A percentile compares a stretch with the other conserved stretches of the same genome.
Evolutionary conservation across 2,329 filamentous ascomycete genomes (phyloP).

Genomic region (Ceratocystis huliohia): DNA sequence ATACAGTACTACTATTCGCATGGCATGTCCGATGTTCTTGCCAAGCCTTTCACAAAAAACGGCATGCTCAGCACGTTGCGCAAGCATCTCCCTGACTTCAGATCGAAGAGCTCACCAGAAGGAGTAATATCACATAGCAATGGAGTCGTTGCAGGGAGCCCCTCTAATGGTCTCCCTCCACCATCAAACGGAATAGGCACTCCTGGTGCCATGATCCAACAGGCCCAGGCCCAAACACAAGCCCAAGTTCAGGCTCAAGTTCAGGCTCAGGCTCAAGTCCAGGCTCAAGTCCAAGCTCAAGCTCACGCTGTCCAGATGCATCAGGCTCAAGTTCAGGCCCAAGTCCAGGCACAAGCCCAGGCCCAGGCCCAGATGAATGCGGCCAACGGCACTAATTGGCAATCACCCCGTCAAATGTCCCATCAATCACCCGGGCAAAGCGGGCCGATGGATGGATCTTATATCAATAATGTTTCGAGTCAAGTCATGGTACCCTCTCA

Average conservation of each 20-base stretch:
- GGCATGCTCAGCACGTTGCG: constrained; percentile 75
- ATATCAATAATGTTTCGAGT: constrained; percentile 4
- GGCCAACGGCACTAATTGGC: constrained; percentile 9
- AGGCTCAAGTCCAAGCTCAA: constrained; percentile 1
- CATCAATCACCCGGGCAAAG: constrained; percentile 10
- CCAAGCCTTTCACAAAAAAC: constrained; percentile 89
- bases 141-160: constrained; percentile 2
- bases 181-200: constrained; percentile 10
- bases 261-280: neutral
- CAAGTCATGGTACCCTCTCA: constrained; percentile 15
- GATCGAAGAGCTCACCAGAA: constrained; percentile 12
- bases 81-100: constrained; percentile 70
- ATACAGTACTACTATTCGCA: constrained; percentile 96
- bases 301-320: constrained; percentile 3
- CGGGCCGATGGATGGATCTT: constrained; percentile 7
- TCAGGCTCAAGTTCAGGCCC: constrained; percentile 10
- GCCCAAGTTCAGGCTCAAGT: constrained; percentile 5
- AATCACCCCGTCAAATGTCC: constrained; percentile 12
- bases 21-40: constrained; percentile 97
- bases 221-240: neutral
- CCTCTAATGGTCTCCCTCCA: neutral
- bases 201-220: constrained; percentile 10
- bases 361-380: constrained; percentile 13
- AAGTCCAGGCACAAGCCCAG: constrained; percentile 4
- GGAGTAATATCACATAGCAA: constrained; percentile 1